Base-by-base conservation (phyloP, 345 rosid genomes). In the Pugionium dolabratum region DNA sequence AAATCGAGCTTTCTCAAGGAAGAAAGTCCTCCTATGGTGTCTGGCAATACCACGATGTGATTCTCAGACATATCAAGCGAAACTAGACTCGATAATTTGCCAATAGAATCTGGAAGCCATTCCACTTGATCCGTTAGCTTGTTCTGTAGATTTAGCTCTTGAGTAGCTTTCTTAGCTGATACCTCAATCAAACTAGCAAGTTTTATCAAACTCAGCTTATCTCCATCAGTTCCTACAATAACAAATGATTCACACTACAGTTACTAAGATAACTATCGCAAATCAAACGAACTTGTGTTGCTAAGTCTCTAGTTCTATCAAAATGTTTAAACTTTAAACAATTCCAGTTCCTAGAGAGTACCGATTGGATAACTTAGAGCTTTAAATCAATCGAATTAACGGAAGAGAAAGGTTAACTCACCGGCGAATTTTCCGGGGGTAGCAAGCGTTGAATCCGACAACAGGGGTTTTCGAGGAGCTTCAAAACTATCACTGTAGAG, bases 61-160 rank as follows among this genome's bases (percentile, higher is more conserved):
- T 94, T 94, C 66, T 94, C 95, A 3, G 96, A 88, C 54, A 94
- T 73, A 78, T 94, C 91, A 29, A 94, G 73, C 1, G 84, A 70
- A 49, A 73, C 62, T 77, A 94, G 70, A 71, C 79, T 75, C 4
- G 93, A 83, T 46, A 94, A 62, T 80, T 90, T 94, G 49, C 97
- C 95, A 0, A 88, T 79, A 1, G 99, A 94, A 49, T 91, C 99
- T 2, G 99, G 99, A 9, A 94, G 84, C 99, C 99, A 94, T 7
- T 88, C 96, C 30, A 85, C 78, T 73, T 88, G 88, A 59, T 85
- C 95, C 57, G 79, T 84, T 82, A 94, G 75, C 80, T 85, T 90
- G 83, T 76, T 82, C 59, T 83, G 95, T 50, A 94, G 89, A 67
- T 85, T 81, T 41, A 94, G 80, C 66, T 88, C 96, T 42, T 71